A percentile compares a stretch with the other conserved stretches of the same genome.
phyloP scores from a whole-genome alignment of 2,329 filamentous ascomycete species.

The Colletotrichum eremochloae region DNA sequence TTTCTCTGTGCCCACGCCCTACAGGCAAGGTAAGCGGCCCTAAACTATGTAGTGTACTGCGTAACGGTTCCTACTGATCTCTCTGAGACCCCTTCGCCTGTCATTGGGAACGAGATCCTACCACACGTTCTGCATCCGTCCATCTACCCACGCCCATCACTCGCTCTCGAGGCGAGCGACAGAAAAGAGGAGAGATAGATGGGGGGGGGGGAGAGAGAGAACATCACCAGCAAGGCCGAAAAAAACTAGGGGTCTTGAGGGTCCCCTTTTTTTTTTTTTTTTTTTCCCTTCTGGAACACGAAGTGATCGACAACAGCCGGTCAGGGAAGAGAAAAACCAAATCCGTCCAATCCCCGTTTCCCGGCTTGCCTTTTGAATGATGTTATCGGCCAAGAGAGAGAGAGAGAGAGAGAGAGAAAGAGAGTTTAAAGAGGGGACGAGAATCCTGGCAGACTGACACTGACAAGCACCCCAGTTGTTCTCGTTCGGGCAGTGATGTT shows the following conservation, averaged over 20 bases:
- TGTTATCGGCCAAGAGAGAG: background rate
- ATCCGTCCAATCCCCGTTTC: background rate
- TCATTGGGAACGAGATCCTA: background rate
- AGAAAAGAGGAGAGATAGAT: background rate
- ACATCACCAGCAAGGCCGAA: background rate
- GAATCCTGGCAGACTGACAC: background rate
- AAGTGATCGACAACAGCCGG: conserved; percentile 13
- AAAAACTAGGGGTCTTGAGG: conserved; percentile 5
- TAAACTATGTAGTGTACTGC: no score
- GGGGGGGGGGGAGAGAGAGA: background rate
- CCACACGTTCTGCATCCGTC: conserved; percentile 1
- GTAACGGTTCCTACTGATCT: background rate
- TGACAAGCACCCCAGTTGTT: background rate
- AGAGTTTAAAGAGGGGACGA: background rate
- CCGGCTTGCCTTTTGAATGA: background rate
- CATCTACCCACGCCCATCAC: background rate
- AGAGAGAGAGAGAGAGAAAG: background rate
- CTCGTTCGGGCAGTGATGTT: conserved; percentile 6
- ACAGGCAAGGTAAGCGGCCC: background rate
- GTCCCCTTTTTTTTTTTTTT: background rate
- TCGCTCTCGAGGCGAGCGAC: background rate
- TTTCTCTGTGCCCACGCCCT: background rate
- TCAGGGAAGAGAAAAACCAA: background rate
- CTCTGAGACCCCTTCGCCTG: background rate
- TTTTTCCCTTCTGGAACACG: background rate